Base-by-base conservation (phyloP, 2,329 filamentous ascomycete species). In the Claviceps sp. region DNA sequence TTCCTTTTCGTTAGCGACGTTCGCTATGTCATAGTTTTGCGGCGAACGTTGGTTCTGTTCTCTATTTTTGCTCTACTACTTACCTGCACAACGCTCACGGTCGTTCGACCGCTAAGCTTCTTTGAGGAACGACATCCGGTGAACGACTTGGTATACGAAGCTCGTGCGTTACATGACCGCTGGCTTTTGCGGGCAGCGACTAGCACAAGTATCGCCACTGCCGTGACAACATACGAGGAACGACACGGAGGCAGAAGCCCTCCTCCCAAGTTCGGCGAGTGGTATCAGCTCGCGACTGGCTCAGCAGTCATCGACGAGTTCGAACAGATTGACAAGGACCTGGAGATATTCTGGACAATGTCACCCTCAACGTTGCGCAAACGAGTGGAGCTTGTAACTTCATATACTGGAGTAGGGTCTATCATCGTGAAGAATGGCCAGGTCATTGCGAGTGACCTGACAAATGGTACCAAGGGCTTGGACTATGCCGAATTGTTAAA, bases 211-310 rank as follows among this genome's bases (percentile, higher is more conserved):
- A 61, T 78, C 2, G 64, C 64, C 1, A 64, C 73, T 8, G 77
- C 76, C 0, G 68, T 73, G 4, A 60, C 63, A 4, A 68, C 75
- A 51, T 80, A 80, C 58, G 68, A 69, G 47, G 70, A 76, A 47
- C 69, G 73, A 5, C 71, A 80, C 53, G 59, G 85, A 59, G 79
- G 80, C 14, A 78, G 88, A 54, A 71, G 80, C 29, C 88, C 89
- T 16, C 89, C 89, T 11, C 86, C 83, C 1, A 78, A 85, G 53
- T 95, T 95, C 59, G 85, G 89, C 59, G 81, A 82, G 57, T 95
- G 89, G 89, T 95, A 84, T 62, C 75, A 83, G 20, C 88, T 86
- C 60, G 87, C 88, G 5, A 78, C 77, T 55, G 71, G 77, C n/a
- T 85, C 89, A 0, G 71, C 79, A 50, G 71, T 95, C 49, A 80